Percentiles rank a stretch among this genome's conserved stretches.
Evolutionary conservation across 305 asterid genomes (phyloP).

Genomic region (Ilex paraguariensis): DNA sequence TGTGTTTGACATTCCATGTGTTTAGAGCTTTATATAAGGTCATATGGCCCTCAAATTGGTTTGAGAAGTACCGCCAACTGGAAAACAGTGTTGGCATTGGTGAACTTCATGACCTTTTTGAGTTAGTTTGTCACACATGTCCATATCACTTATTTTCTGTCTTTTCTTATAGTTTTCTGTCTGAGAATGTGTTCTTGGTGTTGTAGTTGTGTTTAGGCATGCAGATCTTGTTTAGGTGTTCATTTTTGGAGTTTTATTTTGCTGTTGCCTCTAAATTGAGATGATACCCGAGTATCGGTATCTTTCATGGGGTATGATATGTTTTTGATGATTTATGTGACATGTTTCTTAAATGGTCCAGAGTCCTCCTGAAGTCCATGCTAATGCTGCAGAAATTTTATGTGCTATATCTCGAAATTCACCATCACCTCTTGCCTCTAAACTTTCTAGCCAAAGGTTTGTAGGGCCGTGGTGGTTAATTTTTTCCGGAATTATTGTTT

Average conservation of each 20-base stretch:
- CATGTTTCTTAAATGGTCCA: conserved; percentile 1
- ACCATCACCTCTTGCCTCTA: conserved; percentile 77
- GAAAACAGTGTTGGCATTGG: no score
- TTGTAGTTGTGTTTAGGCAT: not conserved
- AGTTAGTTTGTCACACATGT: no score
- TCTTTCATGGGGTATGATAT: conserved; percentile 15
- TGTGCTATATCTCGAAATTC: conserved; percentile 77
- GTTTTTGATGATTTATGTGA: not conserved
- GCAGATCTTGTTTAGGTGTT: not conserved
- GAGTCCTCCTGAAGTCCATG: conserved; percentile 68
- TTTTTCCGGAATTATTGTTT: conserved; percentile 2
- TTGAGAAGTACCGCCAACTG: no score
- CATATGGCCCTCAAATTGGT: no score
- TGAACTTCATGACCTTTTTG: no score
- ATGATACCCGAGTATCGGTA: not conserved
- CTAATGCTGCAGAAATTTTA: conserved; percentile 82
- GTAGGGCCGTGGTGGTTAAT: conserved; percentile 11
- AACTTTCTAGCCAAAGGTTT: conserved; percentile 73
- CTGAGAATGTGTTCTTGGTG: no score
- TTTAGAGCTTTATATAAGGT: no score
- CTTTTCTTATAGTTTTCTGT: no score
- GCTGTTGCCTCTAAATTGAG: no score
- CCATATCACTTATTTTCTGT: no score
- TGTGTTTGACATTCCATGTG: no score
- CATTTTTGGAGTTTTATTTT: conserved; percentile 14